Conservation (phyloP, 495 filamentous ascomycete genomes). For the Acidomyces sp. region DNA sequence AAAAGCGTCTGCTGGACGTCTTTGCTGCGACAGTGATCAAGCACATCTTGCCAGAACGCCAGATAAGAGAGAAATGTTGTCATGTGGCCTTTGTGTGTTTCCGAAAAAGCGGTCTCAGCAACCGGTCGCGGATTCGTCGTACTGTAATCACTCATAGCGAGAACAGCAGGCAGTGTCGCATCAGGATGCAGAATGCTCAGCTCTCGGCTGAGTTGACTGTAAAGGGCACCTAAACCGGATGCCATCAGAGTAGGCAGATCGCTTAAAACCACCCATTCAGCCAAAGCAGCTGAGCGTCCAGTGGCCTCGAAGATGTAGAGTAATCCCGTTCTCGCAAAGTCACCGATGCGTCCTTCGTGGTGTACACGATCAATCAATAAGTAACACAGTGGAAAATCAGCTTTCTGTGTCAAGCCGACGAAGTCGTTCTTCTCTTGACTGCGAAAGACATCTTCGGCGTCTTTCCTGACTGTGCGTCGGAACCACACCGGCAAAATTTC, state of each 20-base stretch:
- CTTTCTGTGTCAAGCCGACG: constrained; percentile 72
- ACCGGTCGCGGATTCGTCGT: constrained; percentile 47
- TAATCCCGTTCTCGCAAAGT: constrained; percentile 92
- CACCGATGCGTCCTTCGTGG: constrained; percentile 78
- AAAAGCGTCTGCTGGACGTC: constrained; percentile 86
- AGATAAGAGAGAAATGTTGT: constrained; percentile 91
- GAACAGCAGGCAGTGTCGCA: constrained; percentile 63
- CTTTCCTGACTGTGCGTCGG: constrained; percentile 31
- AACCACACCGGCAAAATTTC: constrained; percentile 84
- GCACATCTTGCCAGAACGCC: constrained; percentile 93
- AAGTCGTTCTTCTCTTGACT: constrained; percentile 50
- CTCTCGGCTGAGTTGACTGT: constrained; percentile 77
- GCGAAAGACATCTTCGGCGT: constrained; percentile 20
- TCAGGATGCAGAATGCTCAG: constrained; percentile 34
- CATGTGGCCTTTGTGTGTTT: constrained; percentile 63
- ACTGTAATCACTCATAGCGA: constrained; percentile 73
- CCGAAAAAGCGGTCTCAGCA: constrained; percentile 55
- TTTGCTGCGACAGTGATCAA: constrained; percentile 82
- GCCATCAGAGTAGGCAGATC: constrained; percentile 96
- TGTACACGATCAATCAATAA: constrained; percentile 91
- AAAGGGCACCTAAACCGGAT: constrained; percentile 83
- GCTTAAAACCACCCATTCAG: constrained; percentile 93
- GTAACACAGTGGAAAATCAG: constrained; percentile 93
- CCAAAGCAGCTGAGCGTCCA: constrained; percentile 63
- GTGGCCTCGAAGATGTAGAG: constrained; percentile 93